These are phyloP conservation scores for Phytophthora macrochlamydospora DNA, from an alignment of 352 stramenopile species.

Conservation along the genomic window DNA sequence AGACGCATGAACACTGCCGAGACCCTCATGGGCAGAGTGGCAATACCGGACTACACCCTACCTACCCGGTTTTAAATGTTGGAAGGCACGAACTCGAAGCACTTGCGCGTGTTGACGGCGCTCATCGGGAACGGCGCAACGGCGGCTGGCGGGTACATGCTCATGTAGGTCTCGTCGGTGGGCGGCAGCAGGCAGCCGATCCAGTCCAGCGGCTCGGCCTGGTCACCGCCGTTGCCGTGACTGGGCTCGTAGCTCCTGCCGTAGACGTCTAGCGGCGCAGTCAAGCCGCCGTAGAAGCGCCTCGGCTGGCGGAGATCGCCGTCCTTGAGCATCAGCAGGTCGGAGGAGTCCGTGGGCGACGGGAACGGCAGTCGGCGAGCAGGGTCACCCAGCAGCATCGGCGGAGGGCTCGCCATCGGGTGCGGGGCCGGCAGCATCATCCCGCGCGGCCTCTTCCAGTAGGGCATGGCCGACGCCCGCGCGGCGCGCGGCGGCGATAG, in stretches of 20 bases:
- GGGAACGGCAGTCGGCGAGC: slow-evolving; percentile 26
- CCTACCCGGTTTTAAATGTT: slow-evolving; percentile 13
- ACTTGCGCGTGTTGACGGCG: slow-evolving; percentile 23
- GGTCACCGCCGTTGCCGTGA: slow-evolving; percentile 12
- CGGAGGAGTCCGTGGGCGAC: slow-evolving; percentile 23
- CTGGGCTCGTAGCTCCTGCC: slow-evolving; percentile 14
- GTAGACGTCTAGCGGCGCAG: slow-evolving; percentile 13
- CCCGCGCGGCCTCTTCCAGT: slow-evolving; percentile 22
- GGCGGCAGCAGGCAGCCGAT: slow-evolving; percentile 59
- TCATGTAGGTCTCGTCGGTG: slow-evolving; percentile 44
- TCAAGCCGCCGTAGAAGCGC: slow-evolving; percentile 26
- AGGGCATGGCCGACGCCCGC: slow-evolving; percentile 21
- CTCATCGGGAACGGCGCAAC: slow-evolving; percentile 22
- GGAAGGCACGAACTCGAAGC: slow-evolving; percentile 42
- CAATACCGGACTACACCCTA: too few species aligned
- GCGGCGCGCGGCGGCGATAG: background rate
- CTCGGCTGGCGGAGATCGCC: slow-evolving; percentile 26
- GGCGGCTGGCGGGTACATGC: slow-evolving; percentile 35
- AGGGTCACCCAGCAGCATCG: slow-evolving; percentile 8
- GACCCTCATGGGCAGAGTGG: too few species aligned
- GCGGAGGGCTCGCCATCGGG: slow-evolving; percentile 11
- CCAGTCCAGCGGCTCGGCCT: slow-evolving; percentile 54
- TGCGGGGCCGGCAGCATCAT: slow-evolving; percentile 8
- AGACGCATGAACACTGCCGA: slow-evolving; percentile 4
- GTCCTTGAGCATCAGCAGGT: slow-evolving; percentile 37